These are phyloP conservation scores for Coffea eugenioides DNA, from an alignment of 257 asterid species.

Conservation along the genomic window DNA sequence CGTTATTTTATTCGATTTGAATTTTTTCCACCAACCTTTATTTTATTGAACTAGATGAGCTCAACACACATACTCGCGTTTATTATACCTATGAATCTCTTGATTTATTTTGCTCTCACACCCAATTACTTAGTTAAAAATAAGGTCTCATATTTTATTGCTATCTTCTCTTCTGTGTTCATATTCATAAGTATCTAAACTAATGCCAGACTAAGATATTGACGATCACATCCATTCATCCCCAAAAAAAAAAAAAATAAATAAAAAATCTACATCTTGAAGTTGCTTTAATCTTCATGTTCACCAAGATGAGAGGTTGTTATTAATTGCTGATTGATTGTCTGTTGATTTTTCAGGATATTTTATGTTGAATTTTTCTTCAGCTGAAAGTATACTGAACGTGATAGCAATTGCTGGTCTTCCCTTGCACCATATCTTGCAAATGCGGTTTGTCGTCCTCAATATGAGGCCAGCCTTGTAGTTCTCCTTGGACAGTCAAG, in stretches of 20 bases:
- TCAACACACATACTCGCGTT: no score
- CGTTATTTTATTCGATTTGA: no score
- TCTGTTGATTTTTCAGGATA: conserved; percentile 23
- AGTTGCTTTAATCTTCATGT: not conserved
- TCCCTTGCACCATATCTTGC: conserved; percentile 36
- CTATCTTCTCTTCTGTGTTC: no score
- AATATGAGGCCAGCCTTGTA: conserved; percentile 27
- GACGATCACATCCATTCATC: not conserved
- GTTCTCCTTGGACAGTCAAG: conserved; percentile 33
- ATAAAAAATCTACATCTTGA: not conserved
- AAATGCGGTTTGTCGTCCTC: conserved; percentile 40
- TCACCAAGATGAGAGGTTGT: not conserved
- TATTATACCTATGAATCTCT: no score
- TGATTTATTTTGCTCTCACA: no score
- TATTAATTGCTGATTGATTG: not conserved
- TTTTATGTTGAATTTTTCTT: conserved; percentile 29
- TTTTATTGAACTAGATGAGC: no score
- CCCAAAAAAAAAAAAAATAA: no score
- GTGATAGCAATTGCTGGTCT: conserved; percentile 39
- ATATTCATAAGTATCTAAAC: no score
- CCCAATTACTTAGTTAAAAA: no score
- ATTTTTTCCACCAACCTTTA: no score
- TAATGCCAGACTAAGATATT: no score
- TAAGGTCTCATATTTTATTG: no score
- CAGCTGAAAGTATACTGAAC: conserved; percentile 23